Conservation (phyloP, 192 early-diverging fungal species). For the Coemansia sp. region DNA sequence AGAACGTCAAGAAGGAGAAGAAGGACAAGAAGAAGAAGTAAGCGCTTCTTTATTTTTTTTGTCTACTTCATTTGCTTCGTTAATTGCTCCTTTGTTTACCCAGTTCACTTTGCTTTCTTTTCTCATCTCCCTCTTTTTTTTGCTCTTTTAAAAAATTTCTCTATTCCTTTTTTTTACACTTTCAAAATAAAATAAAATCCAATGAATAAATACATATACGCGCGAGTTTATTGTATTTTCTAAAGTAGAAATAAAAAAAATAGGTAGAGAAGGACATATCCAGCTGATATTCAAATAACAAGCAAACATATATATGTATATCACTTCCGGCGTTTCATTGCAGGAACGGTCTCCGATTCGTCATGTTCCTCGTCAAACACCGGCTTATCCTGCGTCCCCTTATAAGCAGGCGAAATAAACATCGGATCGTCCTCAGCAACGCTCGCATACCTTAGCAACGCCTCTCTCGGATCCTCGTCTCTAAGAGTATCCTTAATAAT, state of each 20-base stretch:
- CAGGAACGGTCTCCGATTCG: slow-evolving; percentile 16
- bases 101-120: not conserved
- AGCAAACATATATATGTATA: no score
- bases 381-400: slow-evolving; percentile 69
- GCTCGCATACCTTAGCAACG: slow-evolving; percentile 81
- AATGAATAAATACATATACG: not conserved
- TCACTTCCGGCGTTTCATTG: slow-evolving; percentile 49
- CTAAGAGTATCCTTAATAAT: slow-evolving; percentile 68
- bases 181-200: not conserved
- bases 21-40: slow-evolving; percentile 29
- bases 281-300: no score
- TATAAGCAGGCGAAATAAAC: slow-evolving; percentile 83
- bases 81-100: not conserved
- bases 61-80: no score
- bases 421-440: slow-evolving; percentile 75
- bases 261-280: no score
- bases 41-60: not conserved
- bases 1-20: slow-evolving; percentile 43
- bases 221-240: no score
- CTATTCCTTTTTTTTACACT: not conserved
- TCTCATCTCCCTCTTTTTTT: not conserved
- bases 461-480: slow-evolving; percentile 92
- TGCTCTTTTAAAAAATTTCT: not conserved
- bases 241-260: no score
- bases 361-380: slow-evolving; percentile 55